These are phyloP conservation scores for Xylaria acuta DNA, from an alignment of 495 filamentous ascomycete species.

Conservation along the genomic window DNA sequence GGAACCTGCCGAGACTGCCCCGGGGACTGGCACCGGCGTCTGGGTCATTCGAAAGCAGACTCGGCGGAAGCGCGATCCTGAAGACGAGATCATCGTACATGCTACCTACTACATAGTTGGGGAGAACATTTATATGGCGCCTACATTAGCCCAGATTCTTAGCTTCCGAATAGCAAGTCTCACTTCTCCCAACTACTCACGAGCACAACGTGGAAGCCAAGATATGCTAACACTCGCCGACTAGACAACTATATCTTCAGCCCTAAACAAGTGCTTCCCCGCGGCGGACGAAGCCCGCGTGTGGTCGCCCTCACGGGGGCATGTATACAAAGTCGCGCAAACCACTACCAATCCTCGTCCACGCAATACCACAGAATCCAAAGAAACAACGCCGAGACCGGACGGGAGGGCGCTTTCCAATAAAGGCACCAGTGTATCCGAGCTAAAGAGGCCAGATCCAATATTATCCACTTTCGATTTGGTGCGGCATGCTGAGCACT, in stretches of 20 bases:
- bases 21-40: slow-evolving; percentile 70
- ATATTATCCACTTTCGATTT: slow-evolving; percentile 41
- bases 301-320: slow-evolving; percentile 76
- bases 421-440: slow-evolving; percentile 28
- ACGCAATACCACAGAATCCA: slow-evolving; percentile 46
- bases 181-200: not conserved
- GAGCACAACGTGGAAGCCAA: not conserved
- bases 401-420: slow-evolving; percentile 45
- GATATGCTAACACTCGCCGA: slow-evolving; percentile 31
- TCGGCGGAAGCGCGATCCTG: slow-evolving; percentile 63
- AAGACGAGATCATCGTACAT: slow-evolving; percentile 73
- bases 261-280: slow-evolving; percentile 70
- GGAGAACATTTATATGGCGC: slow-evolving; percentile 89
- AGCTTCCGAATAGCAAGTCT: slow-evolving; percentile 70
- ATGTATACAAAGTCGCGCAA: slow-evolving; percentile 64
- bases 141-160: slow-evolving; percentile 77
- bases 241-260: slow-evolving; percentile 63
- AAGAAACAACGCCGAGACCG: slow-evolving; percentile 68
- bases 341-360: slow-evolving; percentile 43
- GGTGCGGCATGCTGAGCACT: slow-evolving; percentile 66
- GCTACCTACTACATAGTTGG: slow-evolving; percentile 85
- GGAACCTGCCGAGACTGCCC: slow-evolving; percentile 71
- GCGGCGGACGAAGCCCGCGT: slow-evolving; percentile 63
- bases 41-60: slow-evolving; percentile 95
- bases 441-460: slow-evolving; percentile 31